These are phyloP conservation scores for Delonix regia DNA, from an alignment of 306 rosid species.

Conservation along the genomic window DNA sequence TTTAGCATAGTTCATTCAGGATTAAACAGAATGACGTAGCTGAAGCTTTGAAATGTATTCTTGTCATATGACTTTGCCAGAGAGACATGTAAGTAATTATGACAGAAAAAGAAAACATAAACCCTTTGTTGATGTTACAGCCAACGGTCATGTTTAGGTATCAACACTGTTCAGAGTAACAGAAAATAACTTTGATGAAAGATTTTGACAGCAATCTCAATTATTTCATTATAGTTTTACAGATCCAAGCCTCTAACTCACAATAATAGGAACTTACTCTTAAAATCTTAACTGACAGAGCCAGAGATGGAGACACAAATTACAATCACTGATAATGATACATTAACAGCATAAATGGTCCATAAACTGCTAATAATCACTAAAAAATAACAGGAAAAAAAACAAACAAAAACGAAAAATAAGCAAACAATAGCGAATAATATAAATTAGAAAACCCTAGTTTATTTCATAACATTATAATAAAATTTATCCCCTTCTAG, in stretches of 20 bases:
- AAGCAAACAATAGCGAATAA: background rate
- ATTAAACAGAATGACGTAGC: background rate
- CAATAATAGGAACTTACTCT: background rate
- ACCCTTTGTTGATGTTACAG: background rate
- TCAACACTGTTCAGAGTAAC: background rate
- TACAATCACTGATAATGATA: background rate
- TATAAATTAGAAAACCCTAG: too few relatives aligned
- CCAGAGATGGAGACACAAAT: background rate
- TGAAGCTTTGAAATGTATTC: background rate
- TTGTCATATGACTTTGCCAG: background rate
- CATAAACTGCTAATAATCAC: background rate
- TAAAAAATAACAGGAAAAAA: background rate
- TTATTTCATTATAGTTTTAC: background rate
- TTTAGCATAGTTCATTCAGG: background rate
- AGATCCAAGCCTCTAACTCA: background rate
- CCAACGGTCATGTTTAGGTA: background rate
- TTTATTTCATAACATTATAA: too few relatives aligned
- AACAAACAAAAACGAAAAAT: background rate
- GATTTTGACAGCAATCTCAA: background rate
- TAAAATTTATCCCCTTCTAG: background rate
- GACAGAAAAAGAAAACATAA: background rate
- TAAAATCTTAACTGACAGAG: too few relatives aligned
- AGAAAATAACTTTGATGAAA: background rate
- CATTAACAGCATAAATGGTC: too few relatives aligned
- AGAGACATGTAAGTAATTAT: background rate